Conservation (phyloP, 352 stramenopile species). For the Globisporangium parvum region DNA sequence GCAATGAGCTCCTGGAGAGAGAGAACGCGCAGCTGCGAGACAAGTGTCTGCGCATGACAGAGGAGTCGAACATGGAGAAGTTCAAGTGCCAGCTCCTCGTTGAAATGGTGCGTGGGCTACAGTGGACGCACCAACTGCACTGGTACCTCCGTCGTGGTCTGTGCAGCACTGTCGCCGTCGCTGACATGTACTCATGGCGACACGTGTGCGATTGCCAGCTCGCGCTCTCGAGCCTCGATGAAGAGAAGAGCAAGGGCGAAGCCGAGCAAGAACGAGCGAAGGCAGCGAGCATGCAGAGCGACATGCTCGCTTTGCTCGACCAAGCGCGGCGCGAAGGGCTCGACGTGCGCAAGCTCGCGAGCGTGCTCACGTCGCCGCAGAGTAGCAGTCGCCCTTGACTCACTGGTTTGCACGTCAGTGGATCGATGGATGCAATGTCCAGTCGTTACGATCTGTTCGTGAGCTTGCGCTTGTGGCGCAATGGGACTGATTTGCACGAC, state of each 20-base stretch:
- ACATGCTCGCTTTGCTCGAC: slow-evolving; percentile 68
- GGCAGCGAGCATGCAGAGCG: slow-evolving; percentile 44
- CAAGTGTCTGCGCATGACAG: slow-evolving; percentile 47
- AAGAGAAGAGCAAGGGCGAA: slow-evolving; percentile 57
- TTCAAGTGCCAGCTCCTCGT: slow-evolving; percentile 86
- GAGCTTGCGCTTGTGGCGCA: too few relatives aligned
- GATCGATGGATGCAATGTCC: neutral
- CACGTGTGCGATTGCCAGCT: slow-evolving; percentile 25
- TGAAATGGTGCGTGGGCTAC: slow-evolving; percentile 70
- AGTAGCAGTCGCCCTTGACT: neutral
- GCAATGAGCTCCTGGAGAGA: slow-evolving; percentile 38
- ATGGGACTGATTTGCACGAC: neutral
- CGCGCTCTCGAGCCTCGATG: slow-evolving; percentile 74
- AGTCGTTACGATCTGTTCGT: too few relatives aligned
- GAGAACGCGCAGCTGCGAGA: slow-evolving; percentile 63
- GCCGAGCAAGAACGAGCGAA: slow-evolving; percentile 59
- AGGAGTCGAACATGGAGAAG: slow-evolving; percentile 85
- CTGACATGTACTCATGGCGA: neutral
- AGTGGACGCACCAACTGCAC: too few relatives aligned
- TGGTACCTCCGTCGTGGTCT: too few relatives aligned
- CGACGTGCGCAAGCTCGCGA: slow-evolving; percentile 53
- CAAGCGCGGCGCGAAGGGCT: slow-evolving; percentile 58
- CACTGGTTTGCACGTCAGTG: neutral
- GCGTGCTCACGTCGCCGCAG: slow-evolving; percentile 16
- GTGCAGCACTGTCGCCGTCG: neutral